Percentiles rank a stretch among this genome's conserved stretches.
Evolutionary conservation across 148 eudicot genomes (phyloP).

Genomic region (Suaeda aralocaspica): DNA sequence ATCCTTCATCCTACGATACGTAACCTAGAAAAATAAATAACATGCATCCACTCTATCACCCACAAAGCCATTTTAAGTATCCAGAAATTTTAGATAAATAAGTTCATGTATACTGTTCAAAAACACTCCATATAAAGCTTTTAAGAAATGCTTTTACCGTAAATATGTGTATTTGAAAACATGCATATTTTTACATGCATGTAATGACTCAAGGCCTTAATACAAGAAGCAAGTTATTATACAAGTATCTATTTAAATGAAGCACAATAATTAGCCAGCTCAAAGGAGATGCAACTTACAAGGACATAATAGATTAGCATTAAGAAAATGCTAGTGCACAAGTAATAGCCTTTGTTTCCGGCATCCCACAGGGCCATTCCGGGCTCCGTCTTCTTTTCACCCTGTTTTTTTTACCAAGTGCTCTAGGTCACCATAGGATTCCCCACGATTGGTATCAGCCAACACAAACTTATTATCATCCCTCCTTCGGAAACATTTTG

Average conservation of each 20-base stretch:
- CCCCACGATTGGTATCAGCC: too few species aligned
- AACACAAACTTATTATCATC: too few species aligned
- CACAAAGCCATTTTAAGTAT: slow-evolving; percentile 4
- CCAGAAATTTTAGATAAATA: not conserved
- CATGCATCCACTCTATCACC: slow-evolving; percentile 4
- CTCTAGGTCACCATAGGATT: too few species aligned
- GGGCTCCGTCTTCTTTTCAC: too few species aligned
- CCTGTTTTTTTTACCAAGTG: too few species aligned
- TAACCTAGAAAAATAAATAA: slow-evolving; percentile 50
- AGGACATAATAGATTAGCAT: too few species aligned
- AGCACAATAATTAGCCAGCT: not conserved
- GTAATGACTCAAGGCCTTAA: not conserved
- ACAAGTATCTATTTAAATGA: not conserved
- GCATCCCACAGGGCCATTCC: too few species aligned
- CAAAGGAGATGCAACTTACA: too few species aligned
- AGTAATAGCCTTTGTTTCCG: too few species aligned
- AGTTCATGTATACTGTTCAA: not conserved
- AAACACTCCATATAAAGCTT: not conserved
- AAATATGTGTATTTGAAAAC: not conserved
- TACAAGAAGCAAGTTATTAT: not conserved
- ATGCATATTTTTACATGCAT: not conserved
- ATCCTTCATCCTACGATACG: slow-evolving; percentile 93
- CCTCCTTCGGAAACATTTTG: too few species aligned
- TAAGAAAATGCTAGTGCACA: too few species aligned
- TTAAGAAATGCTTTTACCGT: not conserved